Percentiles rank a stretch among this genome's conserved stretches.
Evolutionary conservation across 2,329 filamentous ascomycete genomes (phyloP).

Genomic region (Colletotrichum sp.): DNA sequence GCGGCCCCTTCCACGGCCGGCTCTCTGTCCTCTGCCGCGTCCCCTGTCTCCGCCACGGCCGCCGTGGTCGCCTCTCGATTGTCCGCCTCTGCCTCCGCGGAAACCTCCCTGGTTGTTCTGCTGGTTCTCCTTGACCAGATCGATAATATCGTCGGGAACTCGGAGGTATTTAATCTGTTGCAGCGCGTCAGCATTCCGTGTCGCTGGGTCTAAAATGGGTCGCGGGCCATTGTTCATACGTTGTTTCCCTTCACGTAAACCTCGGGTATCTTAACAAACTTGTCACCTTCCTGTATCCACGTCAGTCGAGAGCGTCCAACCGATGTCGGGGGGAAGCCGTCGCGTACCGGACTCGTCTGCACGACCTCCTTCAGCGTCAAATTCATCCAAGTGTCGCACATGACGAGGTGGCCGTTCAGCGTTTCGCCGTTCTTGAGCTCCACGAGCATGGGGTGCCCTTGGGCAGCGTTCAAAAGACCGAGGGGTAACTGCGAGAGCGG

Average conservation of each 20-base stretch:
- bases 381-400: constrained; percentile 99
- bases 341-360: constrained; percentile 81
- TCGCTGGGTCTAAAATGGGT: not conserved
- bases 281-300: constrained; percentile 80
- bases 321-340: not conserved
- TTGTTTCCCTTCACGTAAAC: constrained; percentile 98
- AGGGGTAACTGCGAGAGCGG: constrained; percentile 62
- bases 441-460: constrained; percentile 97
- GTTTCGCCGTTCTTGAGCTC: constrained; percentile 98
- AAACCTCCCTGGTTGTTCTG: constrained; percentile 69
- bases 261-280: constrained; percentile 89
- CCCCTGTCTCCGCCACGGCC: constrained; percentile 61
- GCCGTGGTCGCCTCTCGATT: constrained; percentile 63
- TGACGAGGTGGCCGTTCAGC: constrained; percentile 92
- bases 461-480: constrained; percentile 90
- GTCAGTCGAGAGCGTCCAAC: constrained; percentile 20
- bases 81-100: constrained; percentile 68
- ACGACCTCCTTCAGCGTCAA: constrained; percentile 96
- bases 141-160: constrained; percentile 96
- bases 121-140: constrained; percentile 91
- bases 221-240: constrained; percentile 57
- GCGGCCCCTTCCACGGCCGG: constrained; percentile 16
- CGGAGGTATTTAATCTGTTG: constrained; percentile 96
- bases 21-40: constrained; percentile 49
- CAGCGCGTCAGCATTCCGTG: constrained; percentile 21